Conservation (phyloP, 371 early-diverging fungal species). For the Mucor racemosus region DNA sequence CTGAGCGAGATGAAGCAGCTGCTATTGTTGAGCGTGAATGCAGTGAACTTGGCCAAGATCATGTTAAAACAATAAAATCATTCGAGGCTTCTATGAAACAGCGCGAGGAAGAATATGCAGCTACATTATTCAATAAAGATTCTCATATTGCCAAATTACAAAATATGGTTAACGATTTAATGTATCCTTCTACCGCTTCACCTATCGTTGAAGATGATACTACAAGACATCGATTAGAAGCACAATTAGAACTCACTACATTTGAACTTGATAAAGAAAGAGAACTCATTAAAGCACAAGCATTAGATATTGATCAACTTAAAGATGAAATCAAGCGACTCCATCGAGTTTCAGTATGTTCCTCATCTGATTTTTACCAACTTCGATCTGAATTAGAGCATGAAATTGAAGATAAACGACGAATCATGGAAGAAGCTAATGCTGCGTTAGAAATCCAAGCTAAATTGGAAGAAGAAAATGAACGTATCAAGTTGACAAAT, state of each 20-base stretch:
- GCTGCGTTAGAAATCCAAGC: conserved; percentile 30
- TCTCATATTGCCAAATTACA: conserved; percentile 22
- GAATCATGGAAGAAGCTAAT: conserved; percentile 40
- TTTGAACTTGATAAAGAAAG: conserved; percentile 47
- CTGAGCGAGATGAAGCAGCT: conserved; percentile 32
- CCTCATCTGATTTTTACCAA: conserved; percentile 22
- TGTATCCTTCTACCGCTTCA: conserved; percentile 5
- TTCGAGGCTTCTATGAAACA: conserved; percentile 33
- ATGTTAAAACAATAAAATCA: conserved; percentile 31
- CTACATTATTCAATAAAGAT: conserved; percentile 21
- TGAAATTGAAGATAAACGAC: conserved; percentile 35
- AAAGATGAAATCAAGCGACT: conserved; percentile 39
- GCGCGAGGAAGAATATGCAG: conserved; percentile 23
- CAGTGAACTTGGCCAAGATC: conserved; percentile 34
- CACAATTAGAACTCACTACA: conserved; percentile 49
- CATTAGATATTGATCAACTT: conserved; percentile 36
- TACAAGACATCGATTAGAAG: conserved; percentile 43
- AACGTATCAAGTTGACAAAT: conserved; percentile 33
- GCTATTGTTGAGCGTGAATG: conserved; percentile 44
- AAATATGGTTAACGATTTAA: conserved; percentile 1
- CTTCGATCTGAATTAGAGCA: conserved; percentile 32
- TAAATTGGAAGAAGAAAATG: conserved; percentile 40
- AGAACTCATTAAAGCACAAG: conserved; percentile 28
- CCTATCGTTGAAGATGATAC: not conserved
- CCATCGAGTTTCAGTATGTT: conserved; percentile 18